Evolutionary conservation across 1,139 yeast species (phyloP).

Genomic region (Taphrina confusa): DNA sequence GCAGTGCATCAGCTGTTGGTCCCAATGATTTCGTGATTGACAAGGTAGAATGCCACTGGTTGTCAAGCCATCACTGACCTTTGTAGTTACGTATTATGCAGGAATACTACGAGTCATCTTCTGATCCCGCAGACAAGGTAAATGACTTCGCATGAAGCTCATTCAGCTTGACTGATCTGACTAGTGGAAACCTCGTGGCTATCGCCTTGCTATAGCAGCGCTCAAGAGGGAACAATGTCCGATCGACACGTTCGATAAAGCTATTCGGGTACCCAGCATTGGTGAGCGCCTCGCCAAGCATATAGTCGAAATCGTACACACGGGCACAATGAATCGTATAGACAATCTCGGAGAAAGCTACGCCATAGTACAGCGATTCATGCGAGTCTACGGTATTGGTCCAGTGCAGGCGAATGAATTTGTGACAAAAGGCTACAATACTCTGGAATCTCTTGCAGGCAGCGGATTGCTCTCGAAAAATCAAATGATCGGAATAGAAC

Average conservation of each 20-base stretch:
- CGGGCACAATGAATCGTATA: conserved; percentile 51
- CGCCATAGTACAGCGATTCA: conserved; percentile 47
- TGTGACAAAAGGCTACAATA: conserved; percentile 49
- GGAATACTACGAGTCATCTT: conserved; percentile 16
- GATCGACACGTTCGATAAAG: conserved; percentile 51
- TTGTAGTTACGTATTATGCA: conserved; percentile 11
- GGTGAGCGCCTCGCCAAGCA: conserved; percentile 55
- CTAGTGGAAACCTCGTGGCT: conserved; percentile 44
- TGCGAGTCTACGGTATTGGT: conserved; percentile 60
- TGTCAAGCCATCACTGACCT: too few relatives aligned
- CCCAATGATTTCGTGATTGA: conserved; percentile 17
- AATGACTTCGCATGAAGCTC: neutral
- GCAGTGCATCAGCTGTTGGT: neutral
- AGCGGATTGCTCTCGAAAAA: conserved; percentile 48
- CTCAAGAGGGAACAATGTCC: conserved; percentile 45
- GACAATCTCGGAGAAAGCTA: conserved; percentile 42
- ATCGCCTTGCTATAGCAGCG: conserved; percentile 53
- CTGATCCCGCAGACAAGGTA: conserved; percentile 13
- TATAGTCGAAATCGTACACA: conserved; percentile 53
- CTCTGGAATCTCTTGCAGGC: conserved; percentile 50
- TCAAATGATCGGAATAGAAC: conserved; percentile 54
- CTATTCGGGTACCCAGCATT: conserved; percentile 51
- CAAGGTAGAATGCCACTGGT: too few relatives aligned
- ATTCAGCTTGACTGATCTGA: too few relatives aligned
- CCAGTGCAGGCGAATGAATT: conserved; percentile 52